Evolutionary conservation across 306 rosid species (phyloP).

Genomic region (Cucumis cinereus): DNA sequence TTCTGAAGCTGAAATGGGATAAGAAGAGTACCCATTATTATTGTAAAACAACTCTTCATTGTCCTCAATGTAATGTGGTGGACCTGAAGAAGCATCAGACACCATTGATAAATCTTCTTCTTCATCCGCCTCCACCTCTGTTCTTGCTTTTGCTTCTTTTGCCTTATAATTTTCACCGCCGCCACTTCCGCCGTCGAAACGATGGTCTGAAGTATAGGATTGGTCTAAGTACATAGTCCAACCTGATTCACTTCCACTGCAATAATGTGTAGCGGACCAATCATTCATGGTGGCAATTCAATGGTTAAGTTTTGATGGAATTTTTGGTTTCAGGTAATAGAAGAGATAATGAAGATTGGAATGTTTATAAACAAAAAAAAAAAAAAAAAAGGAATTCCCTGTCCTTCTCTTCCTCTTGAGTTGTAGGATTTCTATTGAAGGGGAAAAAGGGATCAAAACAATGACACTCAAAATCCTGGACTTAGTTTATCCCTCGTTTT

Average conservation of each 20-base stretch:
- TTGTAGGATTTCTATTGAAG: conserved; percentile 5
- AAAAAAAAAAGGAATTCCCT: too few relatives aligned
- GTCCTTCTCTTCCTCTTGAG: neutral
- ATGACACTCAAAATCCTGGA: conserved; percentile 46
- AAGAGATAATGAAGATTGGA: neutral
- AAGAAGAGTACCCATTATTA: conserved; percentile 18
- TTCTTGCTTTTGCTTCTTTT: conserved; percentile 7
- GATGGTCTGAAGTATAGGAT: conserved; percentile 35
- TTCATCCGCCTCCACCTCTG: conserved; percentile 13
- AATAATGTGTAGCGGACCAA: conserved; percentile 39
- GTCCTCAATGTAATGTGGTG: conserved; percentile 36
- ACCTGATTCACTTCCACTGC: conserved; percentile 74
- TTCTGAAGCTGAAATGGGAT: conserved; percentile 20
- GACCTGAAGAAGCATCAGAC: conserved; percentile 72
- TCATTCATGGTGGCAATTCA: conserved; percentile 1
- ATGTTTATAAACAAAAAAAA: neutral
- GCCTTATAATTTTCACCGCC: conserved; percentile 4
- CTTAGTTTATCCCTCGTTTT: conserved; percentile 50
- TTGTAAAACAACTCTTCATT: conserved; percentile 20
- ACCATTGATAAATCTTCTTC: conserved; percentile 60
- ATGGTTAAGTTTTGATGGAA: neutral
- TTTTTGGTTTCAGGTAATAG: neutral
- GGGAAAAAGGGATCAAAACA: conserved; percentile 26
- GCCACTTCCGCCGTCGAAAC: conserved; percentile 13
- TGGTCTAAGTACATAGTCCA: conserved; percentile 83